Evolutionary conservation across 257 asterid genomes (phyloP).

Genomic region (Salvia rosmarinus): DNA sequence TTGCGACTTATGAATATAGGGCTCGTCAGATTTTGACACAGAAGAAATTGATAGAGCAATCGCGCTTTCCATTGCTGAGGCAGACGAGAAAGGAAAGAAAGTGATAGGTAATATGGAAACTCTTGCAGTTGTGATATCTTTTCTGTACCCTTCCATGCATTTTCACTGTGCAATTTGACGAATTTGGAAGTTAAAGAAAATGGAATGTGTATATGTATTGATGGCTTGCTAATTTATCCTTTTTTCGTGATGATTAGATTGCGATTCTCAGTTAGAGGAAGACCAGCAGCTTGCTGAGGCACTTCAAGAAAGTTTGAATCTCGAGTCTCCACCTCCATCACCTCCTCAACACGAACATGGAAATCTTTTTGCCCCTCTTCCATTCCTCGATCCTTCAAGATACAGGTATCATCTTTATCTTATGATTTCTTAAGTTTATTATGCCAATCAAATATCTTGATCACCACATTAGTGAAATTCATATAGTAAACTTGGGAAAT

Average conservation of each 20-base stretch:
- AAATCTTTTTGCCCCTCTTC: conserved; percentile 48
- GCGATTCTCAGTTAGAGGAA: conserved; percentile 53
- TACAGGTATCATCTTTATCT: conserved; percentile 45
- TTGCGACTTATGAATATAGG: conserved; percentile 44
- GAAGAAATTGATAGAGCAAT: conserved; percentile 86
- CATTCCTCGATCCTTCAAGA: conserved; percentile 51
- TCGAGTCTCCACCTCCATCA: conserved; percentile 52
- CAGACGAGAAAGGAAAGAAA: conserved; percentile 72
- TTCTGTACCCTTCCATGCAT: not conserved
- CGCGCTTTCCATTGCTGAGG: conserved; percentile 77
- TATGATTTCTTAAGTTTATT: not conserved
- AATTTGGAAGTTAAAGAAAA: not conserved
- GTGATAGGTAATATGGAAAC: conserved; percentile 49
- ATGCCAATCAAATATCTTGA: conserved; percentile 11
- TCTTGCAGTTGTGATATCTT: not conserved
- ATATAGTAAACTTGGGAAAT: not conserved
- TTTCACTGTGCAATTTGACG: not conserved
- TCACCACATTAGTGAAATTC: not conserved
- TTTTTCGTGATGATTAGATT: conserved; percentile 39
- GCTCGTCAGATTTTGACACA: conserved; percentile 67
- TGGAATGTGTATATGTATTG: no score
- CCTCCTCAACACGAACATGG: conserved; percentile 52
- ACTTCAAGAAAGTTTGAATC: conserved; percentile 65
- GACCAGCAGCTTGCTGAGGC: conserved; percentile 74
- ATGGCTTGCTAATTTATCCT: not conserved